Evolutionary conservation across 768 basidiomycete species (phyloP), one percentile per base, ranked within the genome.

Genomic region (Dioszegia hungarica): DNA sequence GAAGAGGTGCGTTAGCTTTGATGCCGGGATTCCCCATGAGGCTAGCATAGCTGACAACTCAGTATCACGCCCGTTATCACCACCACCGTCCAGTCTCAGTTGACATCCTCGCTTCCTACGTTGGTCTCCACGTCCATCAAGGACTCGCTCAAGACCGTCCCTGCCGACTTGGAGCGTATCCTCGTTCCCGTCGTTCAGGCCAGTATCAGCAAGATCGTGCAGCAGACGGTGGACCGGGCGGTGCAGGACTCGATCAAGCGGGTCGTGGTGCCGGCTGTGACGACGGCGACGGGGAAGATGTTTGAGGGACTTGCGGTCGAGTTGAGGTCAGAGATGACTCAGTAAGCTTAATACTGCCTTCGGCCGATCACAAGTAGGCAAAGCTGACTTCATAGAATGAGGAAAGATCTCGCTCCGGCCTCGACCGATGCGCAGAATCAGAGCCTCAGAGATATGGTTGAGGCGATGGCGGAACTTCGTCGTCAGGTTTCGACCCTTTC

Each of bases 271-370:
- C 70, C 73, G 3, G 61, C 62, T 11, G 57, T 72, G 24, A 50
- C 51, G 24, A 38, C 34, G 15, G 53, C 55, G 12, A 40, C 49
- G 5, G 52, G 53, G 1, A 47, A 43, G 22, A 34, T 69, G 11
- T 54, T 57, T 29, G 70, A 69, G 45, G 63, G 70, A 40, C 39
- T 75, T 3, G 49, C 56, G 5, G 34, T 28, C 2, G 71, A 70
- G 24, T 51, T 75, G 45, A 65, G 58, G 45, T 62, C 67, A 9
- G 71, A 75, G 41, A 67, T 75, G 63, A 28, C 68, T 0, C 68
- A 72, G 64, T 73, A 36, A 56, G 70, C n/a, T n/a, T n/a, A n/a
- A n/a, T n/a, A n/a, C n/a, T n/a, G n/a, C n/a, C n/a, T 63, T 40
- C 5, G 3, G 17, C 22, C 10, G 25, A 19, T 10, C 3, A 2